Percentiles rank a stretch among this genome's conserved stretches.
Conservation (phyloP, 805 yeast species). For the Metschnikowia orientalis region DNA sequence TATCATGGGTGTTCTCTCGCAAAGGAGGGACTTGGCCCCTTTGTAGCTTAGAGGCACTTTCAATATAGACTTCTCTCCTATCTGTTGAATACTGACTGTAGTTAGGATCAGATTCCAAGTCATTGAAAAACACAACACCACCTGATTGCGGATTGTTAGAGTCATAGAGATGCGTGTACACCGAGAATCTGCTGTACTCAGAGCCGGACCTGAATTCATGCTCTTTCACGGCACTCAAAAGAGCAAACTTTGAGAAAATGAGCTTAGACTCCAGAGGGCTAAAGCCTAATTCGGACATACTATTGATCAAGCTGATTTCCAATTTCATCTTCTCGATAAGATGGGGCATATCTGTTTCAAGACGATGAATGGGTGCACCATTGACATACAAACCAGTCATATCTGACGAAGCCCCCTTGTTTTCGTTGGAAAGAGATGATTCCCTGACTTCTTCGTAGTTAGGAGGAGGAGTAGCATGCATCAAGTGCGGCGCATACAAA, state of each 20-base stretch:
- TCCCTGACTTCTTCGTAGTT: conserved; percentile 12
- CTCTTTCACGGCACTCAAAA: conserved; percentile 37
- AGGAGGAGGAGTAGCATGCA: not conserved
- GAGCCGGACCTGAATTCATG: conserved; percentile 34
- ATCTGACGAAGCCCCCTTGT: conserved; percentile 35
- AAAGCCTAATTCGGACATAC: conserved; percentile 29
- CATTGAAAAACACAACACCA: conserved; percentile 68
- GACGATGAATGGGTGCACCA: conserved; percentile 56
- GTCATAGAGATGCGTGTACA: conserved; percentile 25
- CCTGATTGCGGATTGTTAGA: conserved; percentile 18
- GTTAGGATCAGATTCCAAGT: conserved; percentile 59
- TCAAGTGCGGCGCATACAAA: conserved; percentile 11
- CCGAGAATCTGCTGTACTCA: conserved; percentile 30
- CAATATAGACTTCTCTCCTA: conserved; percentile 45
- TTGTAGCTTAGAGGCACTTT: conserved; percentile 12
- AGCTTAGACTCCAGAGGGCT: conserved; percentile 28
- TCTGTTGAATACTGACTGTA: conserved; percentile 44
- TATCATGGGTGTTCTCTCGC: conserved; percentile 69
- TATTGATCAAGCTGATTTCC: conserved; percentile 23
- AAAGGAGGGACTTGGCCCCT: conserved; percentile 63
- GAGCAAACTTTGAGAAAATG: conserved; percentile 35
- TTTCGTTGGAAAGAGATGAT: conserved; percentile 27
- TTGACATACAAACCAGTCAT: conserved; percentile 59
- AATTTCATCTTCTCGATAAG: conserved; percentile 36
- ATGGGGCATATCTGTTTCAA: conserved; percentile 41